Evolutionary conservation across 192 early-diverging fungal genomes (phyloP), one percentile per base, ranked within the genome.

Genomic region (Entrophospora sp.): DNA sequence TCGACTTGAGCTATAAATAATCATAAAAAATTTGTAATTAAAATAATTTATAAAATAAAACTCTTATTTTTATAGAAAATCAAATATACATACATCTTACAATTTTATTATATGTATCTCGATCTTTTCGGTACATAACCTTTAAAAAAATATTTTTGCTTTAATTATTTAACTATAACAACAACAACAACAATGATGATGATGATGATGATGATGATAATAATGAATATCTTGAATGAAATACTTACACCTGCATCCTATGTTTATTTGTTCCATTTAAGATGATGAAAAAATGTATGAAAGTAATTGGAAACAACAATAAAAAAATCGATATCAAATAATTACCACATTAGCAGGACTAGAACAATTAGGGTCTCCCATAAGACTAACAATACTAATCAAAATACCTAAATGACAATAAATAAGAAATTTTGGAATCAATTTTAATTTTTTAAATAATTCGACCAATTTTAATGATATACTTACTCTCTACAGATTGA

Each of bases 261-360:
- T n/a, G n/a, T n/a, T n/a, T n/a, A n/a, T n/a, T n/a, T n/a, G n/a
- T n/a, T n/a, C n/a, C n/a, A n/a, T n/a, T n/a, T n/a, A n/a, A n/a
- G n/a, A n/a, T n/a, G n/a, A n/a, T n/a, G n/a, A n/a, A n/a, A n/a
- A n/a, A n/a, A n/a, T n/a, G n/a, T n/a, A n/a, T n/a, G 5, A 1
- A 36, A 7, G 10, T 28, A 31, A 9, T 44, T 14, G 8, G 5
- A 45, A 28, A 35, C 18, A 28, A 35, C 18, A 22, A 0, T 43
- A 31, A 24, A 10, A 10, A 5, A 36, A 36, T 22, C 27, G n/a
- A n/a, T n/a, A n/a, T n/a, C 4, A 35, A 5, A 9, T 40, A 70
- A 63, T 25, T 65, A 70, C 69, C 34, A 79, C 77, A 68, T 79
- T 79, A n/a, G 77, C 77, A 31, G 77, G 77, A 69, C 77, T 79